Percentiles rank a stretch among this genome's conserved stretches.
These are phyloP conservation scores for Lithohypha guttulata DNA, from an alignment of 2,329 filamentous ascomycete species.

Conservation along the genomic window DNA sequence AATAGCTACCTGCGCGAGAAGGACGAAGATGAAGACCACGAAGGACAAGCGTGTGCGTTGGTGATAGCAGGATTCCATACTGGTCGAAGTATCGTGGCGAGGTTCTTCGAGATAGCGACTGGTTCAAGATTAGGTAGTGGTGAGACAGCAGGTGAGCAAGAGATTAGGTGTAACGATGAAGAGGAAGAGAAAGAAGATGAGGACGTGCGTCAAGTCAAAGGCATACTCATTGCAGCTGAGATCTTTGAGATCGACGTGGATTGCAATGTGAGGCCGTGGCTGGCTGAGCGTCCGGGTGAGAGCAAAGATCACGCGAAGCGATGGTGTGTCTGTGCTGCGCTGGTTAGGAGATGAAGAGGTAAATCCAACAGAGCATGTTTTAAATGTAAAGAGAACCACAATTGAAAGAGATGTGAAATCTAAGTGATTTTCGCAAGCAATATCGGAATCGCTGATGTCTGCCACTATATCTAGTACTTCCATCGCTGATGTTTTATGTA, in stretches of 20 bases:
- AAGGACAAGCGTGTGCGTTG: constrained; percentile 28
- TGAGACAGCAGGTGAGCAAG: constrained; percentile 32
- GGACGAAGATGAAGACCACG: not conserved
- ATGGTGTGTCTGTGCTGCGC: constrained; percentile 45
- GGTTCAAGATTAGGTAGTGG: constrained; percentile 22
- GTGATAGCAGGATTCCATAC: constrained; percentile 51
- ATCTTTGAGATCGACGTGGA: constrained; percentile 25
- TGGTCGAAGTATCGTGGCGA: constrained; percentile 43
- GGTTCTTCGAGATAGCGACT: constrained; percentile 42
- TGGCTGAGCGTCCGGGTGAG: constrained; percentile 34
- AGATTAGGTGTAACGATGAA: constrained; percentile 40
- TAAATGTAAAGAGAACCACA: not conserved
- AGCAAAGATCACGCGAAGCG: constrained; percentile 41
- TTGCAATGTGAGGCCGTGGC: constrained; percentile 31
- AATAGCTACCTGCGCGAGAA: constrained; percentile 37
- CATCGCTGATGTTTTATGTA: too few species aligned
- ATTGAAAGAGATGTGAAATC: too few species aligned
- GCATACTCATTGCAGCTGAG: constrained; percentile 16
- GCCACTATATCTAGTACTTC: too few species aligned
- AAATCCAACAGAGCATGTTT: too few species aligned
- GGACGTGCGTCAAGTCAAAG: constrained; percentile 16
- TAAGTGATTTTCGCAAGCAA: too few species aligned
- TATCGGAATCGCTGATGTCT: too few species aligned
- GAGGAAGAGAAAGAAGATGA: constrained; percentile 28
- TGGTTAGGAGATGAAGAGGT: constrained; percentile 22